These are phyloP conservation scores for Aspergillus avenaceus DNA, from an alignment of 495 filamentous ascomycete genomes.

Conservation along the genomic window DNA sequence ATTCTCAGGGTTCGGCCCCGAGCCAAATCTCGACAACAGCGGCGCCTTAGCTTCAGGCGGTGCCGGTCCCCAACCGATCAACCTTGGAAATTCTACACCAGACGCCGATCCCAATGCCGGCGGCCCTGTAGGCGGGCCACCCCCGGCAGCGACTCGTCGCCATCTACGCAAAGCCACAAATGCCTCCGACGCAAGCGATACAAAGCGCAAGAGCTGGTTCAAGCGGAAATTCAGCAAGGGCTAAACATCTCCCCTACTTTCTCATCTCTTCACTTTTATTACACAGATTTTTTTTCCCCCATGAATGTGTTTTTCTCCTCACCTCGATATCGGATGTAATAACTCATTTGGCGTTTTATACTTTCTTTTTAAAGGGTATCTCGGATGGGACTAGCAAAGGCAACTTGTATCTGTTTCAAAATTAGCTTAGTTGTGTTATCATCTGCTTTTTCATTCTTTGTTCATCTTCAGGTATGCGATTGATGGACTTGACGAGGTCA, in stretches of 20 bases:
- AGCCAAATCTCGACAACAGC: slow-evolving; percentile 24
- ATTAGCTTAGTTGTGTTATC: slow-evolving; percentile 3
- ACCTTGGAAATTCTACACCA: slow-evolving; percentile 14
- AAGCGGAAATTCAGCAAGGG: slow-evolving; percentile 73
- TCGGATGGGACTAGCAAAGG: neutral
- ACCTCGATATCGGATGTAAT: slow-evolving; percentile 15
- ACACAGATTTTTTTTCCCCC: slow-evolving; percentile 6
- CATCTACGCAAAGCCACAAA: slow-evolving; percentile 22
- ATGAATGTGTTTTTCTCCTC: slow-evolving; percentile 27
- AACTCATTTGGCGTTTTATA: slow-evolving; percentile 22
- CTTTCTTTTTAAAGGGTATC: no score
- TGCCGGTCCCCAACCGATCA: slow-evolving; percentile 9
- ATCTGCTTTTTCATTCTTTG: neutral
- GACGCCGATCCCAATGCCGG: slow-evolving; percentile 18
- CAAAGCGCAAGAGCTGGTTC: slow-evolving; percentile 89
- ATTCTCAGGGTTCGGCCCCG: slow-evolving; percentile 45
- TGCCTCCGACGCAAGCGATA: slow-evolving; percentile 21
- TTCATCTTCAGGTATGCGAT: slow-evolving; percentile 11
- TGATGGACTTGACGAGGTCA: slow-evolving; percentile 29
- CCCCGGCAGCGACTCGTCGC: slow-evolving; percentile 29
- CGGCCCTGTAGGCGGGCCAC: slow-evolving; percentile 20
- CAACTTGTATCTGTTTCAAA: neutral
- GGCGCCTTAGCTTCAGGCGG: slow-evolving; percentile 6
- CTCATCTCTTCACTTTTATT: slow-evolving; percentile 7
- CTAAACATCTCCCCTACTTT: slow-evolving; percentile 9